Conservation (phyloP, 2,329 filamentous ascomycete genomes). For the Diplodia seriata region DNA sequence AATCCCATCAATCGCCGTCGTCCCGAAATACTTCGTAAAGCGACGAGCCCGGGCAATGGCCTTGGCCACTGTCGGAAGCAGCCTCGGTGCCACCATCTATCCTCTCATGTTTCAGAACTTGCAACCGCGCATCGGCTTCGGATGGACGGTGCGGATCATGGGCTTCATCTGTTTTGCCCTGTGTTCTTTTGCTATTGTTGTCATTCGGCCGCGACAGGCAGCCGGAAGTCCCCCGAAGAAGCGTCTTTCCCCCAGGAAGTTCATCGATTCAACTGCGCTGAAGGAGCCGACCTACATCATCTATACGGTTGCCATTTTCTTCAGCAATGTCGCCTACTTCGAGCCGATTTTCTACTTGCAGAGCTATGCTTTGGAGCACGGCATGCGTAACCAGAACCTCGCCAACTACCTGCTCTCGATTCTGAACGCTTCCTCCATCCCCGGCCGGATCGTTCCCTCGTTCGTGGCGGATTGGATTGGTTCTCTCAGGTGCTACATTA, state of each 20-base stretch:
- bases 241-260: slow-evolving; percentile 39
- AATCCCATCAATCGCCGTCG: slow-evolving; percentile 54
- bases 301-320: slow-evolving; percentile 51
- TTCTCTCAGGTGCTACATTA: slow-evolving; percentile 1
- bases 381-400: slow-evolving; percentile 60
- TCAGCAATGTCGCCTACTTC: slow-evolving; percentile 58
- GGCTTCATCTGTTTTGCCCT: slow-evolving; percentile 67
- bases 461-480: slow-evolving; percentile 54
- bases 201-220: slow-evolving; percentile 55
- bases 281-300: slow-evolving; percentile 45
- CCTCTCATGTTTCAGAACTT: slow-evolving; percentile 65
- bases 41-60: slow-evolving; percentile 54
- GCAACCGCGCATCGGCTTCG: slow-evolving; percentile 65
- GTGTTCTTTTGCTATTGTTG: slow-evolving; percentile 50
- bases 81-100: slow-evolving; percentile 32
- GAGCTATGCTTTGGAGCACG: slow-evolving; percentile 62
- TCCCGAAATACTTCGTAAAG: slow-evolving; percentile 57
- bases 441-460: slow-evolving; percentile 53
- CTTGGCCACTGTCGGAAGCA: slow-evolving; percentile 53
- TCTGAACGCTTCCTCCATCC: slow-evolving; percentile 50
- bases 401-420: slow-evolving; percentile 53
- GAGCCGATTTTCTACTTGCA: slow-evolving; percentile 61
- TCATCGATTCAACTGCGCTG: slow-evolving; percentile 3
- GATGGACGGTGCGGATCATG: slow-evolving; percentile 68
- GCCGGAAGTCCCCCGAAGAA: background rate